These are phyloP conservation scores for Trichoderma simmonsii DNA, from an alignment of 2,329 filamentous ascomycete genomes.

Conservation along the genomic window DNA sequence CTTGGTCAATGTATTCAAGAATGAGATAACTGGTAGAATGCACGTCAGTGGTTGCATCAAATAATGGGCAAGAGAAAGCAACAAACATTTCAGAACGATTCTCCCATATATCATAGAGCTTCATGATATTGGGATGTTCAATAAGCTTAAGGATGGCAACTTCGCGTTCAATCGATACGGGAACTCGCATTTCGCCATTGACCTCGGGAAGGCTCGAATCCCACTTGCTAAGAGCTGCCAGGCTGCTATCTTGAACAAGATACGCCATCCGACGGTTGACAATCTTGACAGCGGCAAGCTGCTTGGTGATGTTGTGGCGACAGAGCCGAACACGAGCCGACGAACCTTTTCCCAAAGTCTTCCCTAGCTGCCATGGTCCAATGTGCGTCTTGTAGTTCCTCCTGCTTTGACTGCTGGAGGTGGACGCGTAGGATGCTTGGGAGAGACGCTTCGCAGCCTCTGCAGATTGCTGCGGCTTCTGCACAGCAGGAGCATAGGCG, in stretches of 20 bases:
- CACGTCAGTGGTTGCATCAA: background rate
- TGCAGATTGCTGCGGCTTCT: conserved; percentile 30
- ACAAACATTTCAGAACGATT: conserved; percentile 88
- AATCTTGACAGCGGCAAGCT: conserved; percentile 91
- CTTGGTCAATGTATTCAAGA: conserved; percentile 79
- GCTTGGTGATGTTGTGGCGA: conserved; percentile 72
- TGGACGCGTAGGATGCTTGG: conserved; percentile 41
- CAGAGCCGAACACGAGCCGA: conserved; percentile 85
- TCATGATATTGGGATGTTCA: conserved; percentile 91
- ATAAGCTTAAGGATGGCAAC: conserved; percentile 97
- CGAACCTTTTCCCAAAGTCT: conserved; percentile 83
- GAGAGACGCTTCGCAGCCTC: conserved; percentile 39
- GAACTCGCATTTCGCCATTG: conserved; percentile 67
- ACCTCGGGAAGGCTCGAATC: conserved; percentile 56
- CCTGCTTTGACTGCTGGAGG: conserved; percentile 39
- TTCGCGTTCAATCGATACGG: conserved; percentile 87
- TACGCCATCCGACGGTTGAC: conserved; percentile 80
- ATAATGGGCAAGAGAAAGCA: conserved; percentile 15
- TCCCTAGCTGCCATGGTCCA: conserved; percentile 90
- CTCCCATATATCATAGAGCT: conserved; percentile 96
- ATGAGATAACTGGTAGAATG: conserved; percentile 71
- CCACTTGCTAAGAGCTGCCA: conserved; percentile 76
- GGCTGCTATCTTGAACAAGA: conserved; percentile 78
- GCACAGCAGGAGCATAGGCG: conserved; percentile 24
- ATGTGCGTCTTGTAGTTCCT: conserved; percentile 67